Evolutionary conservation across 345 rosid genomes (phyloP).

Genomic region (Aquilaria yunnanensis): DNA sequence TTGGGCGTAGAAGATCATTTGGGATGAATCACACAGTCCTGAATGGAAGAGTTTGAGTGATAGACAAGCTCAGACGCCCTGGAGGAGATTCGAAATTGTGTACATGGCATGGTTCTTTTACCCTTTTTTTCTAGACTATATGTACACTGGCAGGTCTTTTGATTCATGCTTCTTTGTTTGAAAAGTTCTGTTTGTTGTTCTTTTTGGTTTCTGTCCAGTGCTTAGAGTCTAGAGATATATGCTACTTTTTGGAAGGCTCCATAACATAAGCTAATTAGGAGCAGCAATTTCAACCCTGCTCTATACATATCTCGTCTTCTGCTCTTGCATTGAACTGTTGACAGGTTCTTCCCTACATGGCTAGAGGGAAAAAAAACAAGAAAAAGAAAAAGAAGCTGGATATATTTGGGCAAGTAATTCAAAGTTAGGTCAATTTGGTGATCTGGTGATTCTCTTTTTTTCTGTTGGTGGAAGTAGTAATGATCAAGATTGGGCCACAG

Average conservation of each 20-base stretch:
- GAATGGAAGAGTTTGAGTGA: constrained; percentile 9
- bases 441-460: not conserved
- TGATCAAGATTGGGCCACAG: constrained; percentile 35
- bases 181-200: constrained; percentile 9
- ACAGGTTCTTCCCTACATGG: too few species aligned
- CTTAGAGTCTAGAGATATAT: constrained; percentile 25
- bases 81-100: constrained; percentile 10
- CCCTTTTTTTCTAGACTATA: constrained; percentile 32
- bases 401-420: constrained; percentile 7
- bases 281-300: constrained; percentile 16
- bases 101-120: constrained; percentile 17
- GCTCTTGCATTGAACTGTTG: constrained; percentile 27
- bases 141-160: constrained; percentile 39
- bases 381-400: constrained; percentile 11
- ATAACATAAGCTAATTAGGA: constrained; percentile 25
- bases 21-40: constrained; percentile 17
- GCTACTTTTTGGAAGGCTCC: constrained; percentile 27
- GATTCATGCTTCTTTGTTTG: constrained; percentile 42
- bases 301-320: constrained; percentile 21
- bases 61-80: constrained; percentile 19
- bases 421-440: constrained; percentile 6
- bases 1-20: constrained; percentile 3
- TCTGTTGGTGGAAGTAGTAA: not conserved
- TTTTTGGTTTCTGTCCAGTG: constrained; percentile 38
- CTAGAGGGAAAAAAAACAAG: not conserved